A percentile compares a stretch with the other conserved stretches of the same genome.
Conservation (phyloP, 495 filamentous ascomycete species). For the Barbatosphaeria neglecta region DNA sequence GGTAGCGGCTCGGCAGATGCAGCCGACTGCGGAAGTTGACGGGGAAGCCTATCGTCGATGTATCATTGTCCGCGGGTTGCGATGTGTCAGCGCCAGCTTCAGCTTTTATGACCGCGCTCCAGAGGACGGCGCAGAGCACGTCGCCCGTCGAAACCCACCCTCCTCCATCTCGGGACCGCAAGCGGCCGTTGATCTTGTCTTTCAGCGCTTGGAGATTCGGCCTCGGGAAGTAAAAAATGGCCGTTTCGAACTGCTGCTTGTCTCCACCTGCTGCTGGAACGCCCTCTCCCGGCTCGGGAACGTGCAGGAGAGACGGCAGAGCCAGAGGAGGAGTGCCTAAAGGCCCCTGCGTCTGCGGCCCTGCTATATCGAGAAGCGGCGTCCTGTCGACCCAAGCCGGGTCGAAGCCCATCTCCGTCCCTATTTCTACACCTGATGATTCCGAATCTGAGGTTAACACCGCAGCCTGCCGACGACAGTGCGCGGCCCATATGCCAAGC, state of each 20-base stretch:
- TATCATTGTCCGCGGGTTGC: background rate
- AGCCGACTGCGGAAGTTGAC: conserved; percentile 14
- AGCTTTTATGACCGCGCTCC: conserved; percentile 9
- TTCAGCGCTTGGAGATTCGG: conserved; percentile 8
- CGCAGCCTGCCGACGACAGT: conserved; percentile 9
- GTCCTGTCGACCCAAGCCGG: conserved; percentile 10
- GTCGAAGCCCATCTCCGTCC: conserved; percentile 11
- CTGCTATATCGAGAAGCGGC: too few species aligned
- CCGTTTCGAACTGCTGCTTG: background rate
- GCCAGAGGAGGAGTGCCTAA: background rate
- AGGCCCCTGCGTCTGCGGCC: too few species aligned
- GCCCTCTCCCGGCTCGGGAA: background rate
- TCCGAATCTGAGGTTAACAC: too few species aligned
- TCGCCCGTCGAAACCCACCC: conserved; percentile 18
- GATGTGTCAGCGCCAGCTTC: background rate
- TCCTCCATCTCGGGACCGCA: conserved; percentile 1
- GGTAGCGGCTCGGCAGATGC: conserved; percentile 8
- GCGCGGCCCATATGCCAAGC: conserved; percentile 16
- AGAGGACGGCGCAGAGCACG: conserved; percentile 14
- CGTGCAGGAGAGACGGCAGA: background rate
- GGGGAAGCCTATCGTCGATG: conserved; percentile 12
- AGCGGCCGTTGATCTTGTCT: conserved; percentile 5
- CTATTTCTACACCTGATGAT: too few species aligned
- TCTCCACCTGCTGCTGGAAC: background rate
- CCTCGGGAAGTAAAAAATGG: conserved; percentile 12